Evolutionary conservation across 2,329 filamentous ascomycete genomes (phyloP).

Genomic region (Claviceps quebecensis): DNA sequence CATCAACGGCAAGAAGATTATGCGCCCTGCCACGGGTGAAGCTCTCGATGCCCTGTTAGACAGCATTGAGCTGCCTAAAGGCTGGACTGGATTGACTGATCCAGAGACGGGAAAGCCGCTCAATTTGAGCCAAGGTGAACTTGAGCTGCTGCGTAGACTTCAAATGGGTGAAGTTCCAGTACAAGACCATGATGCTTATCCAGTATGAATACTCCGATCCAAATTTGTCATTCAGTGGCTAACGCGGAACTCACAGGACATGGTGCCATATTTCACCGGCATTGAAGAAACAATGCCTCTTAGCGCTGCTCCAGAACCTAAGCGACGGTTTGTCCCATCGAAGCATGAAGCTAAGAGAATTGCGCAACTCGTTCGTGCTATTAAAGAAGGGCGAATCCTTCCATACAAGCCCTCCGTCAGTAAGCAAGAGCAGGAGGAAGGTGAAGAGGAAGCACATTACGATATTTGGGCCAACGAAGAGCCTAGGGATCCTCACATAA

Average conservation of each 20-base stretch:
- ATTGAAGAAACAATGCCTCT: conserved; percentile 88
- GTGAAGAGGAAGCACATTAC: conserved; percentile 59
- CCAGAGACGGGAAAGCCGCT: conserved; percentile 86
- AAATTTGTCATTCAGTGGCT: neutral
- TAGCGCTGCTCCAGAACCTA: conserved; percentile 88
- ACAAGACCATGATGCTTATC: conserved; percentile 86
- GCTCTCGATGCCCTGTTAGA: conserved; percentile 87
- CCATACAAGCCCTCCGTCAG: conserved; percentile 70
- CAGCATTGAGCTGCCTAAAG: conserved; percentile 91
- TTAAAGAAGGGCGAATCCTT: conserved; percentile 82
- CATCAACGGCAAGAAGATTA: conserved; percentile 96
- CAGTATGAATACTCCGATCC: conserved; percentile 33
- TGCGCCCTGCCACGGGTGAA: conserved; percentile 87
- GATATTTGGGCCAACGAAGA: conserved; percentile 94
- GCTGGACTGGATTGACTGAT: conserved; percentile 93
- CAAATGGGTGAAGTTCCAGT: conserved; percentile 79
- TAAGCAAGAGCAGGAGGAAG: conserved; percentile 52
- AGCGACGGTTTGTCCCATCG: conserved; percentile 86
- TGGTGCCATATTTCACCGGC: conserved; percentile 86
- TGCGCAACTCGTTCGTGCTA: conserved; percentile 94
- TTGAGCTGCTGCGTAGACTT: conserved; percentile 76
- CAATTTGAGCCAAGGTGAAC: conserved; percentile 71
- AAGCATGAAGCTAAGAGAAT: conserved; percentile 94
- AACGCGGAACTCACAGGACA: conserved; percentile 38
- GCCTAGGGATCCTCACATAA: conserved; percentile 66